Percentiles rank a stretch among this genome's conserved stretches.
These are phyloP conservation scores for Neopestalotiopsis sp. DNA, from an alignment of 2,329 filamentous ascomycete species.

Conservation along the genomic window DNA sequence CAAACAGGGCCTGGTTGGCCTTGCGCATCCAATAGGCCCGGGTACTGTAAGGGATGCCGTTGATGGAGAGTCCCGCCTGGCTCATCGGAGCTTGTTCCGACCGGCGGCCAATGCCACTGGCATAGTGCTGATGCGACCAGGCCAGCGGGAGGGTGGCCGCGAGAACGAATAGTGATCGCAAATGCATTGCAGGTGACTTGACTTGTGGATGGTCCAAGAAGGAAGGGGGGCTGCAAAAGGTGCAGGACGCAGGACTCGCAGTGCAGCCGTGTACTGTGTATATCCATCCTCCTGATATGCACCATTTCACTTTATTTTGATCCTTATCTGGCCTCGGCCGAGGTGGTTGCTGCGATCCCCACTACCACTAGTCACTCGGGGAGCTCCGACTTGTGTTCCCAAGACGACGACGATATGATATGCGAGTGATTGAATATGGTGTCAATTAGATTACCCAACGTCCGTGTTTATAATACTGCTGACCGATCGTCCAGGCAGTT, in stretches of 20 bases:
- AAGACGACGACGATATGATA: not conserved
- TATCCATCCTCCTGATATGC: not conserved
- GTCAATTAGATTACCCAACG: not conserved
- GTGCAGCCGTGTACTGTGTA: not conserved
- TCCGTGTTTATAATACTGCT: not conserved
- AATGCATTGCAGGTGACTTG: not conserved
- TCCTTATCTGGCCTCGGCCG: constrained; percentile 12
- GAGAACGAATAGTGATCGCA: not conserved
- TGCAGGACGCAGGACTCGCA: constrained; percentile 3
- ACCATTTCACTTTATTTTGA: not conserved
- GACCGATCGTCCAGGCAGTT: not conserved
- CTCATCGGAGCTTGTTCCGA: constrained; percentile 18
- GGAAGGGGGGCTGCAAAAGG: not conserved
- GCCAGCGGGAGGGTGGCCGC: not conserved
- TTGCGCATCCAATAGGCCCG: constrained; percentile 57
- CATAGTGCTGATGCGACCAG: constrained; percentile 13
- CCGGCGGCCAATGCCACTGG: constrained; percentile 4
- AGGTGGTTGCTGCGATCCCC: not conserved
- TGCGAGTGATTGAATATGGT: not conserved
- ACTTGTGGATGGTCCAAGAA: not conserved
- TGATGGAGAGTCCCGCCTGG: constrained; percentile 14
- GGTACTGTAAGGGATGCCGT: constrained; percentile 37
- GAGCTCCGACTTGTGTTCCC: not conserved
- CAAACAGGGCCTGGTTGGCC: constrained; percentile 44
- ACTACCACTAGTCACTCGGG: not conserved